phyloP scores from a whole-genome alignment of 768 basidiomycete species.

The Mycena albidolilacea region DNA sequence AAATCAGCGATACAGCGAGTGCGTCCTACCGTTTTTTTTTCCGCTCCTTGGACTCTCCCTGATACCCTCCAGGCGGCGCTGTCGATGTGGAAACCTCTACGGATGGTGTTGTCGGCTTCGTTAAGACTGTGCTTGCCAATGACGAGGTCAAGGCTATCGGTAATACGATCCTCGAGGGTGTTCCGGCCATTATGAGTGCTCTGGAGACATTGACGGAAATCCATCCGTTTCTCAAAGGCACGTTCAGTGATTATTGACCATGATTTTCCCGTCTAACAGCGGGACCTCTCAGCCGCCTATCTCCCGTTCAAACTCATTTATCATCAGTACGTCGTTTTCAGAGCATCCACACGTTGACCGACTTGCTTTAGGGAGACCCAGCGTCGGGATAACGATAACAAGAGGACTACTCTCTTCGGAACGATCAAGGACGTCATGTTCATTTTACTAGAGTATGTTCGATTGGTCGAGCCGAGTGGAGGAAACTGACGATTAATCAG shows the following conservation, averaged over 20 bases:
- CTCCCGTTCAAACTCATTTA: slow-evolving; percentile 34
- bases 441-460: slow-evolving; percentile 24
- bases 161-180: slow-evolving; percentile 25
- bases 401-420: slow-evolving; percentile 15
- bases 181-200: slow-evolving; percentile 26
- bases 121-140: slow-evolving; percentile 14
- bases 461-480: not conserved
- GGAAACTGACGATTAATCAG: not conserved
- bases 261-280: not conserved
- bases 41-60: no score
- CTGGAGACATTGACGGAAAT: slow-evolving; percentile 27
- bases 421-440: slow-evolving; percentile 37
- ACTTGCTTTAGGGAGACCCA: slow-evolving; percentile 14
- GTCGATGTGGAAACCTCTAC: slow-evolving; percentile 8
- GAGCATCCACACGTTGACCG: not conserved
- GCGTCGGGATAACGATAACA: slow-evolving; percentile 27
- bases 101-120: slow-evolving; percentile 24
- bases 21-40: not conserved
- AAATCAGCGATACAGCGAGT: slow-evolving; percentile 27
- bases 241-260: not conserved
- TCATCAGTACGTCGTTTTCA: slow-evolving; percentile 14
- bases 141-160: slow-evolving; percentile 17
- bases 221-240: slow-evolving; percentile 33
- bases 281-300: slow-evolving; percentile 17
- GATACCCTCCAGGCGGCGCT: not conserved